Base-by-base conservation (phyloP, 2,329 filamentous ascomycete species). In the Seiridium cupressi region DNA sequence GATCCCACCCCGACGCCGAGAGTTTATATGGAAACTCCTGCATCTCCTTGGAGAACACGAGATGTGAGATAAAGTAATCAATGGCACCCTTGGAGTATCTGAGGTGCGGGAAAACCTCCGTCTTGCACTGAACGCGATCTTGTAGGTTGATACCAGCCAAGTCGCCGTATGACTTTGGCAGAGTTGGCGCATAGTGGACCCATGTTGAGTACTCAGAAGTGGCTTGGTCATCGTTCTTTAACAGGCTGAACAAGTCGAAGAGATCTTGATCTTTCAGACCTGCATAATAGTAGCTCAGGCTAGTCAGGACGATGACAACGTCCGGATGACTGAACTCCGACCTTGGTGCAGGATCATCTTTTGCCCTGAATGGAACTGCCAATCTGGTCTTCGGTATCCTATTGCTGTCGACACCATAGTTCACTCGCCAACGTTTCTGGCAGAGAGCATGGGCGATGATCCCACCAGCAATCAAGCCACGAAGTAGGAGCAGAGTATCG, bases 1-100 rank as follows among this genome's bases (percentile, higher is more conserved):
- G 73, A 61, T 92, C 87, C 89, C 88, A 92, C 0, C 87, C 88
- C 0, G 88, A 91, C 0, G 85, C 80, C 0, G 84, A 86, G 0
- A 92, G 72, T 61, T 90, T 91, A 7, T 78, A 59, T 0, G 83
- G 81, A 53, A 90, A 92, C 60, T 90, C 84, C 31, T 81, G 86
- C 62, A 84, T 80, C 31, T 88, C 82, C 38, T 79, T 84, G 0
- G 86, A 79, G 62, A 91, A 91, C 0, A 89, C 81, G 0, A 87
- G 67, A 4, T 77, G 69, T 0, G 73, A 70, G 0, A 93, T 70
- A 66, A 83, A 93, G 63, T 86, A 92, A 62, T 93, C 84, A 1
- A 92, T 79, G 0, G 76, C 77, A 0, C 69, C 72, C 61, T 87
- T 88, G 0, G 81, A 78, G 60, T 76, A 78, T 0, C 79, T 75